Conservation (phyloP, 305 asterid species). For the Petunia hybrid region DNA sequence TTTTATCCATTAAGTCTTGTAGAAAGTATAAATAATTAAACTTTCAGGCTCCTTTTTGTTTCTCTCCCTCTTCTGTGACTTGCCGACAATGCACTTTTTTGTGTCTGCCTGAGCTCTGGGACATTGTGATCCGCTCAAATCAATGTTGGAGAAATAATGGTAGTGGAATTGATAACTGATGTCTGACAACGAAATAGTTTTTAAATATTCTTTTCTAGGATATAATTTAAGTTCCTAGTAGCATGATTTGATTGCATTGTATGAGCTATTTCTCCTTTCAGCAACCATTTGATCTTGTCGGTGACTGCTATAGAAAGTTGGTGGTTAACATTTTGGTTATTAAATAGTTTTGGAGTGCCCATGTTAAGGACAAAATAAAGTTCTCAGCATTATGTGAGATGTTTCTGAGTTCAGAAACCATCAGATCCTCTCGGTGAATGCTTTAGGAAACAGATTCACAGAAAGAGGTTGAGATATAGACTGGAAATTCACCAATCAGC, state of each 20-base stretch:
- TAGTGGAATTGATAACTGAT: not conserved
- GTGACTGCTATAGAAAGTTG: conserved; percentile 24
- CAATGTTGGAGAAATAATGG: not conserved
- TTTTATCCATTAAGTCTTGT: conserved; percentile 24
- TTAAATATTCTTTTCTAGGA: not conserved
- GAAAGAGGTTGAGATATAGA: conserved; percentile 10
- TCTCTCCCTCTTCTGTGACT: conserved; percentile 2
- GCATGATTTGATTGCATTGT: conserved; percentile 13
- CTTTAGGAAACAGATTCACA: conserved; percentile 3
- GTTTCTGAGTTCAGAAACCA: conserved; percentile 4
- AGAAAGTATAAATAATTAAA: not conserved
- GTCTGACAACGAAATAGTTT: conserved; percentile 1
- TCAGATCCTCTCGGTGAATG: not conserved
- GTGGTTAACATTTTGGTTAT: not conserved
- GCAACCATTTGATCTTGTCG: conserved; percentile 16
- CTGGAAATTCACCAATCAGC: conserved; percentile 23
- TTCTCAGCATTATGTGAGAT: conserved; percentile 6
- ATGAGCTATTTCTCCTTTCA: conserved; percentile 8
- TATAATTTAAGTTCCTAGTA: conserved; percentile 24
- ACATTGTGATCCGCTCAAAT: conserved; percentile 15
- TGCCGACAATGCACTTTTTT: not conserved
- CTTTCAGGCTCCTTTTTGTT: conserved; percentile 12
- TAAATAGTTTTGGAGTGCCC: conserved; percentile 5
- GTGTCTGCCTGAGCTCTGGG: conserved; percentile 9
- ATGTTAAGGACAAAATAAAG: conserved; percentile 17